A percentile compares a stretch with the other conserved stretches of the same genome.
These are phyloP conservation scores for Biscutella laevigata DNA, from an alignment of 441 rosid species.

Conservation along the genomic window DNA sequence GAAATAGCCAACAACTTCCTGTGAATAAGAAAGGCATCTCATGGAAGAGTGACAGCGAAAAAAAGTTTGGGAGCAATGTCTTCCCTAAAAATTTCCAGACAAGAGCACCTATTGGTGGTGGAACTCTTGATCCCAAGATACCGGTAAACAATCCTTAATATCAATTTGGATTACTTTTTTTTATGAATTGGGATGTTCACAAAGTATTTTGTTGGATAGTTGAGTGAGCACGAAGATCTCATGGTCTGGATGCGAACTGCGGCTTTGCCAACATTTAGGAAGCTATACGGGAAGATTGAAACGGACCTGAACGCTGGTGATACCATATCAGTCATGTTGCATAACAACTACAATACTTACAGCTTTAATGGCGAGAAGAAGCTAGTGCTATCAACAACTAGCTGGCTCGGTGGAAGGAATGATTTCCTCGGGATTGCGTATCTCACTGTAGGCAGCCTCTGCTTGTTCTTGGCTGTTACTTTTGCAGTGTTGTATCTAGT, in stretches of 20 bases:
- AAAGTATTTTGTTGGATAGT: conserved; percentile 31
- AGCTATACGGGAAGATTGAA: conserved; percentile 85
- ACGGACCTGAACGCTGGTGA: conserved; percentile 47
- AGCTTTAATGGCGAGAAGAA: conserved; percentile 70
- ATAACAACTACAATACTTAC: conserved; percentile 70
- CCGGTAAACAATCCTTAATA: conserved; percentile 37
- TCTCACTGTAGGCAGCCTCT: conserved; percentile 61
- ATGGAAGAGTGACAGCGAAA: conserved; percentile 87
- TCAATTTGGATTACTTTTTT: background rate
- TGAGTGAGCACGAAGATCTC: conserved; percentile 83
- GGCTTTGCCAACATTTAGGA: conserved; percentile 84
- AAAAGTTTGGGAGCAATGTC: conserved; percentile 66
- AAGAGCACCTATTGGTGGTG: conserved; percentile 52
- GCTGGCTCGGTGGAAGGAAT: conserved; percentile 83
- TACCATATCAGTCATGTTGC: conserved; percentile 36
- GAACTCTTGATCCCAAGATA: conserved; percentile 28
- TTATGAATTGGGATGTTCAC: conserved; percentile 6
- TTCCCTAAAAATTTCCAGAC: conserved; percentile 61
- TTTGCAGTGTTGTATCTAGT: conserved; percentile 66
- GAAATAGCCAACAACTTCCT: conserved; percentile 30
- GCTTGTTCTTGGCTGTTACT: conserved; percentile 68
- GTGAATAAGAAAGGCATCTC: conserved; percentile 66
- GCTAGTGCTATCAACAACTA: conserved; percentile 71
- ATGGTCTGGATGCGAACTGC: conserved; percentile 99
- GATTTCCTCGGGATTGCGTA: conserved; percentile 76